A percentile compares a stretch with the other conserved stretches of the same genome.
phyloP scores from a whole-genome alignment of 352 stramenopile species.

The Phytopythium kandeliae region DNA sequence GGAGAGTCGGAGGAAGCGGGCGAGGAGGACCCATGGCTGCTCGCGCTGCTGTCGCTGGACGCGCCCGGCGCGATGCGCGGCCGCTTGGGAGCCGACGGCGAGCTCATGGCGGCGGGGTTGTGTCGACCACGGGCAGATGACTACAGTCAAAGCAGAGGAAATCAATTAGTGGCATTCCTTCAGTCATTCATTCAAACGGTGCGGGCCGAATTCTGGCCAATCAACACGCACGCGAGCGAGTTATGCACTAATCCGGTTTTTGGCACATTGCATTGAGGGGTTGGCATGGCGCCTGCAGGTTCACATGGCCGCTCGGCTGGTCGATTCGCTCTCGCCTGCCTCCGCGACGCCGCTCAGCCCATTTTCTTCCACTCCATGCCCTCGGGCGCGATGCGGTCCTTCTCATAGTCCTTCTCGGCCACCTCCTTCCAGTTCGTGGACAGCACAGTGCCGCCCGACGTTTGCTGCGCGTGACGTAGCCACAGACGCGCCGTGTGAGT shows the following conservation, averaged over 20 bases:
- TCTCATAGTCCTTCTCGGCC: constrained; percentile 87
- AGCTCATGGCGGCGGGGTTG: constrained; percentile 5
- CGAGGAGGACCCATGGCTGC: constrained; percentile 20
- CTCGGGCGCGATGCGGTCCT: constrained; percentile 72
- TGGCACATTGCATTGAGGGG: too few species aligned
- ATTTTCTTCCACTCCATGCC: constrained; percentile 92
- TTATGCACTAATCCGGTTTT: too few species aligned
- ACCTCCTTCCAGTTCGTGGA: constrained; percentile 92
- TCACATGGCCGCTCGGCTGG: too few species aligned
- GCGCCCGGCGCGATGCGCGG: constrained; percentile 10
- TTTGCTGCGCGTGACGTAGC: constrained; percentile 57
- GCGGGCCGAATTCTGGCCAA: too few species aligned
- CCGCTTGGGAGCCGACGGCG: constrained; percentile 6
- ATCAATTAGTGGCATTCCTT: too few species aligned
- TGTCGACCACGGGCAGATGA: too few species aligned
- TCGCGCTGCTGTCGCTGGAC: constrained; percentile 26
- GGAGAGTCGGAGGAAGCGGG: constrained; percentile 10
- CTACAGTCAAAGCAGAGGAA: too few species aligned
- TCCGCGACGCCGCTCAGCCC: constrained; percentile 26
- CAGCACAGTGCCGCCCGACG: constrained; percentile 88
- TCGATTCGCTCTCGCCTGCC: too few species aligned
- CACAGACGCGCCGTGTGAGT: too few species aligned
- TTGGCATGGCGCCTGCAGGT: too few species aligned
- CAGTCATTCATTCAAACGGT: too few species aligned
- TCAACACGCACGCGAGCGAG: too few species aligned